A percentile compares a stretch with the other conserved stretches of the same genome.
Conservation (phyloP, 2,329 filamentous ascomycete species). For the Aspergillus persii region DNA sequence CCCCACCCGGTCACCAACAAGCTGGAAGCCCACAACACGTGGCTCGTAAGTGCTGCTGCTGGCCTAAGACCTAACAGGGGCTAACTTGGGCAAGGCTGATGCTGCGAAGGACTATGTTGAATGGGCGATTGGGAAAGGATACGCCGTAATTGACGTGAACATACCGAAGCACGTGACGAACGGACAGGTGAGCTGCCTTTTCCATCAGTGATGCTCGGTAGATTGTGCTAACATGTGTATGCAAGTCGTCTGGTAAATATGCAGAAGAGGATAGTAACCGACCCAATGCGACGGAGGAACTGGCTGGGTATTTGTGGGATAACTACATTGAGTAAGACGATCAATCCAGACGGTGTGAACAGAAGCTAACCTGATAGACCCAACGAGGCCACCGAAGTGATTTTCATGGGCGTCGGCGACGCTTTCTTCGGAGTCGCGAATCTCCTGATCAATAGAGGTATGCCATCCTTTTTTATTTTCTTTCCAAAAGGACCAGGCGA, state of each 20-base stretch:
- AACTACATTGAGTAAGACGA: constrained; percentile 77
- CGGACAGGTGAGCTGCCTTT: constrained; percentile 50
- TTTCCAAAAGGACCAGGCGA: neutral
- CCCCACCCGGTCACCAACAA: constrained; percentile 68
- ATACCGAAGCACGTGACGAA: constrained; percentile 74
- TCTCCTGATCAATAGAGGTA: constrained; percentile 74
- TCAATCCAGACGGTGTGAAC: neutral
- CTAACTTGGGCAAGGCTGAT: constrained; percentile 65
- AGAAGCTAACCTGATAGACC: constrained; percentile 46
- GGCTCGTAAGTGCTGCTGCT: constrained; percentile 64
- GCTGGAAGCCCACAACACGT: constrained; percentile 79
- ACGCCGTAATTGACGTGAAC: constrained; percentile 88
- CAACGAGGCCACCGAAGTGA: constrained; percentile 67
- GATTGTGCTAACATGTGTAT: constrained; percentile 25
- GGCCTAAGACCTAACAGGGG: constrained; percentile 13
- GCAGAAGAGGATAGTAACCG: constrained; percentile 51
- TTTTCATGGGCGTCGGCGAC: constrained; percentile 85
- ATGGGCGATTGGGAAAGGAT: constrained; percentile 74
- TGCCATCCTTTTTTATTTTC: constrained; percentile 4
- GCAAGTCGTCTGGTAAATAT: constrained; percentile 33
- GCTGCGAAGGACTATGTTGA: constrained; percentile 75
- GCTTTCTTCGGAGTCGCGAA: constrained; percentile 81
- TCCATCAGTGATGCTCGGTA: neutral
- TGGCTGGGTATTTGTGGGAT: constrained; percentile 89
- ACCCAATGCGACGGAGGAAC: constrained; percentile 61